Conservation (phyloP, 2,329 filamentous ascomycete genomes). For the Aspergillus ibericus region DNA sequence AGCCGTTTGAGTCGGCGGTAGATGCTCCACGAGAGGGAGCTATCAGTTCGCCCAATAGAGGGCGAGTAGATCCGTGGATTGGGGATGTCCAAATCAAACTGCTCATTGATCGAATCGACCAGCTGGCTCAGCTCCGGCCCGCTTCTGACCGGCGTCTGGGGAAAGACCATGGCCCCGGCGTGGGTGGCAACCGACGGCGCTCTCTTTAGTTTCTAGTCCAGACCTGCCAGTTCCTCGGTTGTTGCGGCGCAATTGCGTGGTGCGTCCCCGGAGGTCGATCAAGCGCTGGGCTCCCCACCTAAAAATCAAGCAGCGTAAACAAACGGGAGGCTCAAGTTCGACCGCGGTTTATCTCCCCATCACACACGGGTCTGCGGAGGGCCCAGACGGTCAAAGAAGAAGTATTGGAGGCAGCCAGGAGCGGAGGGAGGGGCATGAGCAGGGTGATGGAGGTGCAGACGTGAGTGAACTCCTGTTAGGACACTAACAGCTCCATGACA, state of each 20-base stretch:
- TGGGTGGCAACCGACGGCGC: not conserved
- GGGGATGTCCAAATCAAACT: slow-evolving; percentile 37
- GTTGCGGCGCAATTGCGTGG: not conserved
- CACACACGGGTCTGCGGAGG: not conserved
- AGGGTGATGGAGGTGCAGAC: not conserved
- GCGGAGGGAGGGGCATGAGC: not conserved
- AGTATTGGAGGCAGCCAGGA: not conserved
- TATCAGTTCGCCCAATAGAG: slow-evolving; percentile 10
- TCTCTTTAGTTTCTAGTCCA: not conserved
- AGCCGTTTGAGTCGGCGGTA: slow-evolving; percentile 31
- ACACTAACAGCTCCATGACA: not conserved
- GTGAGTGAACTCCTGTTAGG: not conserved
- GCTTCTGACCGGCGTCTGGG: slow-evolving; percentile 26
- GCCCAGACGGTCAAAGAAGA: not conserved
- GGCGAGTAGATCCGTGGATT: slow-evolving; percentile 24
- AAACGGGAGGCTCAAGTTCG: not conserved
- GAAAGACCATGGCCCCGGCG: slow-evolving; percentile 6
- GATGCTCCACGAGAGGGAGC: slow-evolving; percentile 23
- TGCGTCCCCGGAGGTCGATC: not conserved
- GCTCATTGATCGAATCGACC: slow-evolving; percentile 35
- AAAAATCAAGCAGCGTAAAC: not conserved
- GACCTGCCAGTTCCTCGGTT: not conserved
- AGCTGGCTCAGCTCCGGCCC: slow-evolving; percentile 26
- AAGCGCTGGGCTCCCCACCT: too few species aligned
- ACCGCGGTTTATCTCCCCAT: not conserved